Evolutionary conservation across 257 asterid genomes (phyloP), one percentile per base, ranked within the genome.

Genomic region (Solanum chilense): DNA sequence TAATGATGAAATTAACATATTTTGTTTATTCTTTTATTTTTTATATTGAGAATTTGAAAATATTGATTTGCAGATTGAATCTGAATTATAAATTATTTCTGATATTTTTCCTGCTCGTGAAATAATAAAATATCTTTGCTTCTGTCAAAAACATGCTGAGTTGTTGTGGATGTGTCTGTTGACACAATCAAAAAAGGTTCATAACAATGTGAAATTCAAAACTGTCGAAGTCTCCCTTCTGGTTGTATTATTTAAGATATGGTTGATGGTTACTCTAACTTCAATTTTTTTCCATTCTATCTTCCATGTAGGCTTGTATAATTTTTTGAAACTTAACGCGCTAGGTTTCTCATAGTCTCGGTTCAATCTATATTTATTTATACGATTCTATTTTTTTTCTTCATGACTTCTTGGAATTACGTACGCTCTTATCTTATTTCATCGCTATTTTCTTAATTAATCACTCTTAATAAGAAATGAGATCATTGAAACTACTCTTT

Each of bases 61-160:
- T 60, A 66, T 58, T 82, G 25, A 18, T 84, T 66, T 62, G 25
- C 89, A 96, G 97, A 93, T 96, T 95, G 93, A 93, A 75, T 92
- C 95, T 0, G 97, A 96, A 89, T 92, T 96, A 91, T 97, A 95
- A 90, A 82, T 92, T 81, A 92, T 93, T 60, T 95, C 98, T 23
- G 94, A 96, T n/a, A 60, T 94, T 89, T 92, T 95, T 52, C 94
- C 94, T 23, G 82, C 86, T 33, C 96, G 94, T 31, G 90, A 88
- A 89, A 85, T 89, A 84, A 93, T 89, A 84, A 93, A 93, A 89
- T 95, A 93, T 92, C 86, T 95, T 56, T 94, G 99, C 41, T 95
- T 93, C 90, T 93, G 97, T 90, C 94, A 93, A 92, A 96, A 95
- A 89, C 95, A 92, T 7, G 90, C 90, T 29, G 96, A 92, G 93